Percentiles rank a stretch among this genome's conserved stretches.
These are phyloP conservation scores for Calonectria montana DNA, from an alignment of 2,329 filamentous ascomycete species.

Conservation along the genomic window DNA sequence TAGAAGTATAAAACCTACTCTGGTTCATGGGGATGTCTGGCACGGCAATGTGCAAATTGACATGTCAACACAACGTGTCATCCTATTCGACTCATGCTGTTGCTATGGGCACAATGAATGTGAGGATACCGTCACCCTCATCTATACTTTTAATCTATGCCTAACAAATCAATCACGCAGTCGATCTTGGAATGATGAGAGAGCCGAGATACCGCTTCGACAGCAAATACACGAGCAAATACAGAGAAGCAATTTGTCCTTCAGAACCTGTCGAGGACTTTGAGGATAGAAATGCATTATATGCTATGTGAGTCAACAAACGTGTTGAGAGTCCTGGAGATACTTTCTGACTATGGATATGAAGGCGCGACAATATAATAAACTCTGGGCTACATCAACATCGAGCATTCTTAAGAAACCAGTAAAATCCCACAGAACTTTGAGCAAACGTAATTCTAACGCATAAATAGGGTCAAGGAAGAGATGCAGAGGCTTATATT, in stretches of 20 bases:
- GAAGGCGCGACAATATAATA: not conserved
- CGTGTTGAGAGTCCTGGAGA: too few species aligned
- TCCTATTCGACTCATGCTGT: slow-evolving; percentile 48
- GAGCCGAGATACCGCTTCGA: not conserved
- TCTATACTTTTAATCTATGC: not conserved
- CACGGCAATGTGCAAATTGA: slow-evolving; percentile 47
- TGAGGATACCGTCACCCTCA: not conserved
- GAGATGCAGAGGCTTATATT: not conserved
- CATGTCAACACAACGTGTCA: slow-evolving; percentile 39
- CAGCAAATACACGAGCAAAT: not conserved
- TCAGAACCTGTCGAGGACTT: slow-evolving; percentile 3
- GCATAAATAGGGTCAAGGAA: not conserved
- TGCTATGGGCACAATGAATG: slow-evolving; percentile 48
- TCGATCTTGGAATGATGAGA: not conserved
- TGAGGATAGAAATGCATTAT: slow-evolving; percentile 7
- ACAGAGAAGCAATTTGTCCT: not conserved
- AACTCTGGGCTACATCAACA: not conserved
- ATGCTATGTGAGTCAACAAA: not conserved
- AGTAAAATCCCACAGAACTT: not conserved
- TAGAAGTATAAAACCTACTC: slow-evolving; percentile 44
- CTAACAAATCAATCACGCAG: not conserved
- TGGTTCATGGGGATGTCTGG: slow-evolving; percentile 50
- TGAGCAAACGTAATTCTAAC: not conserved
- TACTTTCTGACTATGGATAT: not conserved
- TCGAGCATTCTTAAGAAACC: not conserved